These are phyloP conservation scores for Phaeosphaeriaceae sp. DNA, from an alignment of 2,329 filamentous ascomycete genomes.

Conservation along the genomic window DNA sequence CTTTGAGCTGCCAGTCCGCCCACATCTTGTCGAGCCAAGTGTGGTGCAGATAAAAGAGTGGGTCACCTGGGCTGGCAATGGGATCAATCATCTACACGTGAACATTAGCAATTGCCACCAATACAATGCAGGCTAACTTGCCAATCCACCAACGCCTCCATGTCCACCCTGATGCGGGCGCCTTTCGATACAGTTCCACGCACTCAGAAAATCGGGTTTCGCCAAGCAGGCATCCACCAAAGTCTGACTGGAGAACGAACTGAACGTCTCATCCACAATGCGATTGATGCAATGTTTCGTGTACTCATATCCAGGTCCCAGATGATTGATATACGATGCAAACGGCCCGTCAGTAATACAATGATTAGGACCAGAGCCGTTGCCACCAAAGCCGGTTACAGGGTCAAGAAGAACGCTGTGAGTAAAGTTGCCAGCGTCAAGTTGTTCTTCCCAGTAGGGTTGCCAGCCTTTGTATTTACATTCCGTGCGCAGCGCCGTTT, in stretches of 20 bases:
- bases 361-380: slow-evolving; percentile 11
- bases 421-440: slow-evolving; percentile 26
- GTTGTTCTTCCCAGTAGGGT: slow-evolving; percentile 33
- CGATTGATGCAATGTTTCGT: slow-evolving; percentile 30
- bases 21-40: slow-evolving; percentile 31
- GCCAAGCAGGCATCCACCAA: slow-evolving; percentile 16
- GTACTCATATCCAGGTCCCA: slow-evolving; percentile 16
- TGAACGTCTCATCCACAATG: slow-evolving; percentile 13
- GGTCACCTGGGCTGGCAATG: slow-evolving; percentile 25
- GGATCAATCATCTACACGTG: slow-evolving; percentile 22
- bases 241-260: not conserved
- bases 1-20: slow-evolving; percentile 24
- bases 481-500: slow-evolving; percentile 34
- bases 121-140: slow-evolving; percentile 1
- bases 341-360: slow-evolving; percentile 30
- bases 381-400: slow-evolving; percentile 24
- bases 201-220: slow-evolving; percentile 6
- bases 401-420: slow-evolving; percentile 18
- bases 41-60: slow-evolving; percentile 32
- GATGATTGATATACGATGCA: slow-evolving; percentile 19
- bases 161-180: slow-evolving; percentile 20
- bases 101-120: not conserved
- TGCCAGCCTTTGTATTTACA: slow-evolving; percentile 44
- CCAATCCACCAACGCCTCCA: slow-evolving; percentile 24
- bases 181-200: slow-evolving; percentile 21